Evolutionary conservation across 768 basidiomycete species (phyloP), one percentile per base, ranked within the genome.

Genomic region (Russula lepida): DNA sequence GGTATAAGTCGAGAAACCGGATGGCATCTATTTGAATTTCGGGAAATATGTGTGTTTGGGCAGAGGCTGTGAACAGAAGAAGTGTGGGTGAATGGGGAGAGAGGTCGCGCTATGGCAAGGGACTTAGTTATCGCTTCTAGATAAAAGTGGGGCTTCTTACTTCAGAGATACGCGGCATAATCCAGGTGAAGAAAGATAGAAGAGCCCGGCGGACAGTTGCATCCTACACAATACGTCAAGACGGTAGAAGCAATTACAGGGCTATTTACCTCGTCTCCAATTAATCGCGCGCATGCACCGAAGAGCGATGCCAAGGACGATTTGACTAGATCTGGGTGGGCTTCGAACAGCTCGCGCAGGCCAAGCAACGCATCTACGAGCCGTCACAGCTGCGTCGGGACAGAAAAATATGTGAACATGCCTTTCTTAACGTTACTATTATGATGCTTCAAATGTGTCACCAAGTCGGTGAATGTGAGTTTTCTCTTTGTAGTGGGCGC

Each of bases 31-130:
- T 80, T 17, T 93, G 82, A 62, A 98, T 92, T 71, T 95, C 92
- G 23, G 94, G 94, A 71, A 94, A 97, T 50, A 98, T 95, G 68
- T 95, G 89, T 0, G 92, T 94, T 71, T 95, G 88, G 0, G 92
- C 92, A 11, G 94, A 95, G 6, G 90, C 86, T 0, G 85, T 84
- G 70, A 94, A 95, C 17, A 98, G 81, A 25, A 98, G 77, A 6
- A 98, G 76, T 0, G 85, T 68, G 1, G 89, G 76, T 0, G 87
- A 77, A 69, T 97, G 91, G 5, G 95, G 93, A 0, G 75, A 61
- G 1, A 98, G 72, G 54, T 83, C 78, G 43, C 85, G 79, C 92
- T 95, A 66, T n/a, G n/a, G n/a, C 43, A 46, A 47, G 35, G 30
- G 6, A 13, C 63, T 60, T 6, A 54, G 23, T 21, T 25, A n/a